Evolutionary conservation across 495 filamentous ascomycete genomes (phyloP), one percentile per base, ranked within the genome.

Genomic region (Aspergillus sclerotiicarbonarius): DNA sequence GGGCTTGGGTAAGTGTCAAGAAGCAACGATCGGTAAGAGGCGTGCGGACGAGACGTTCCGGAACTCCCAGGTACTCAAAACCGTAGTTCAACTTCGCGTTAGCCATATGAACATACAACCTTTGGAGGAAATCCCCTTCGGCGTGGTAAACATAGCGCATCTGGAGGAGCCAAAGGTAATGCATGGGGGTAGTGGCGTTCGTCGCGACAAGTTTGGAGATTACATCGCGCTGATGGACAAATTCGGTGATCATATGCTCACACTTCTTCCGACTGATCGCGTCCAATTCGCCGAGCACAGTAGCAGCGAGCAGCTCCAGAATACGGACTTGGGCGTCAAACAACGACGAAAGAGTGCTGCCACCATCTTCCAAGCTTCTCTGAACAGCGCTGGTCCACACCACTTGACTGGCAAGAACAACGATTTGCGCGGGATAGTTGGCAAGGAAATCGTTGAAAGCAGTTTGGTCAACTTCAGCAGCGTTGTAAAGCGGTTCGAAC

Each of bases 211-310:
- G 83, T 64, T 89, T 93, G 56, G 89, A 86, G 58, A 96, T 94
- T 35, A 88, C 82, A 70, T 98, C 94, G 45, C 94, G 87, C 69
- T 99, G 94, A 67, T 98, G 94, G 16, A 99, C 94, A 69, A 93
- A 97, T 69, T 99, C 94, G 12, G 95, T 99, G 67, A 99, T 98
- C 61, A 99, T 86, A 73, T 96, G 92, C 70, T 99, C 94, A 74
- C 92, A 98, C 79, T 96, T 96, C 82, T 94, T 96, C 51, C 94
- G 79, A 64, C 88, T 83, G 45, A 98, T 86, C 1, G 89, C 73
- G 58, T 96, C 91, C 16, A 98, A 81, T 60, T 98, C 91, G 21
- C 89, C 89, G 5, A 98, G 80, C n/a, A 99, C 94, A 13, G 89
- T 91, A 10, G 86, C 80, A 15, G 94, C 94, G 39, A 98, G 85